Conservation (phyloP, 176 grass and related monocot genomes). For the Aegilops tauschii region DNA sequence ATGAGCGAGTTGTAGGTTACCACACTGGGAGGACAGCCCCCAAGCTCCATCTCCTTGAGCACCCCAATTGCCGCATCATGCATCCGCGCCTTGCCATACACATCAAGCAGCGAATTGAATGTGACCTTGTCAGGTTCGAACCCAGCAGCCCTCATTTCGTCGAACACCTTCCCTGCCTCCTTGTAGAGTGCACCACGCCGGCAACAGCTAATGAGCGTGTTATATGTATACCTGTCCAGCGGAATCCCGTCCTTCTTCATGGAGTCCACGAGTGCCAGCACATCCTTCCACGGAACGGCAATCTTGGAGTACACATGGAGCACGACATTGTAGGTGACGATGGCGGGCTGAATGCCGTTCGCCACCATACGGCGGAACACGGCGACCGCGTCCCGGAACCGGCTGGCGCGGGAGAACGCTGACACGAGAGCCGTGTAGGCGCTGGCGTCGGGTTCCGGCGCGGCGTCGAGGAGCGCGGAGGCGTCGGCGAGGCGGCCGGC, state of each 20-base stretch:
- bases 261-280: slow-evolving; percentile 50
- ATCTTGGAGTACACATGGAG: slow-evolving; percentile 85
- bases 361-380: slow-evolving; percentile 65
- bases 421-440: slow-evolving; percentile 78
- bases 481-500: slow-evolving; percentile 49
- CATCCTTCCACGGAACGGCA: slow-evolving; percentile 67
- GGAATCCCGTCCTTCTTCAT: slow-evolving; percentile 61
- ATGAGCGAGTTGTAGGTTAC: slow-evolving; percentile 85
- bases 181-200: slow-evolving; percentile 47
- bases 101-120: slow-evolving; percentile 79
- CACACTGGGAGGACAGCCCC: slow-evolving; percentile 56
- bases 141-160: slow-evolving; percentile 72
- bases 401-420: slow-evolving; percentile 47
- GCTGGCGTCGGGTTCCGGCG: slow-evolving; percentile 35
- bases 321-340: slow-evolving; percentile 93
- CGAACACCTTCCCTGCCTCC: slow-evolving; percentile 59
- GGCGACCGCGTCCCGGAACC: slow-evolving; percentile 60
- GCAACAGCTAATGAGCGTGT: slow-evolving; percentile 90
- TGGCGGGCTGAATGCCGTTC: slow-evolving; percentile 48
- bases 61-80: slow-evolving; percentile 54
- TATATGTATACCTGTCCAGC: slow-evolving; percentile 81
- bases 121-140: slow-evolving; percentile 73
- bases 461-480: slow-evolving; percentile 42
- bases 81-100: slow-evolving; percentile 75
- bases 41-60: slow-evolving; percentile 69